These are phyloP conservation scores for Calonectria pauciramosa DNA, from an alignment of 2,329 filamentous ascomycete genomes.

Conservation along the genomic window DNA sequence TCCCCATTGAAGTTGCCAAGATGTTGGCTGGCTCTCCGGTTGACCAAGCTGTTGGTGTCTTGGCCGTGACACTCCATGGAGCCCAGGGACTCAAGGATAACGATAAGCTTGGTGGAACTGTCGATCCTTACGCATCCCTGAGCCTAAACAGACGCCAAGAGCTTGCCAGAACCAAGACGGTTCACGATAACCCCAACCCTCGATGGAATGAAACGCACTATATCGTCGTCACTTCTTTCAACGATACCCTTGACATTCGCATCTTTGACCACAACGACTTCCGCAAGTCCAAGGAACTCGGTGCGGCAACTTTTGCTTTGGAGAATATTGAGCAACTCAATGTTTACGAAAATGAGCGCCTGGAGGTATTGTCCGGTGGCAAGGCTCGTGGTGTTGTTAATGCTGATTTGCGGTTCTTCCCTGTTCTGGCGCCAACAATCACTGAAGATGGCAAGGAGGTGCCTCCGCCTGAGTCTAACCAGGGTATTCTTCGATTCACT, in stretches of 20 bases:
- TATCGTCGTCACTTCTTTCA: conserved; percentile 91
- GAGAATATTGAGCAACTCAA: conserved; percentile 84
- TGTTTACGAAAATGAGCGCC: conserved; percentile 85
- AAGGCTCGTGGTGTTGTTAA: conserved; percentile 85
- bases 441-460: conserved; percentile 82
- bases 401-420: conserved; percentile 94
- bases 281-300: conserved; percentile 96
- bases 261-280: conserved; percentile 95
- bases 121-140: conserved; percentile 90
- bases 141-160: conserved; percentile 87
- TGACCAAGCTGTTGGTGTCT: conserved; percentile 94
- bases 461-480: conserved; percentile 89
- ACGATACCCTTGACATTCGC: conserved; percentile 87
- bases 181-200: conserved; percentile 87
- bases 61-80: conserved; percentile 91
- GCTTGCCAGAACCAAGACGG: conserved; percentile 89
- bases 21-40: conserved; percentile 95
- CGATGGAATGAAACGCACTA: conserved; percentile 98
- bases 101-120: conserved; percentile 91
- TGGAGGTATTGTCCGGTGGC: conserved; percentile 88
- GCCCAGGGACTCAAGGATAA: conserved; percentile 94
- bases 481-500: conserved; percentile 93
- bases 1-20: conserved; percentile 98
- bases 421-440: conserved; percentile 81
- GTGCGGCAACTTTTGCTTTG: conserved; percentile 85